Conservation (phyloP, 2,329 filamentous ascomycete species). For the Gliomastix tumulicola region DNA sequence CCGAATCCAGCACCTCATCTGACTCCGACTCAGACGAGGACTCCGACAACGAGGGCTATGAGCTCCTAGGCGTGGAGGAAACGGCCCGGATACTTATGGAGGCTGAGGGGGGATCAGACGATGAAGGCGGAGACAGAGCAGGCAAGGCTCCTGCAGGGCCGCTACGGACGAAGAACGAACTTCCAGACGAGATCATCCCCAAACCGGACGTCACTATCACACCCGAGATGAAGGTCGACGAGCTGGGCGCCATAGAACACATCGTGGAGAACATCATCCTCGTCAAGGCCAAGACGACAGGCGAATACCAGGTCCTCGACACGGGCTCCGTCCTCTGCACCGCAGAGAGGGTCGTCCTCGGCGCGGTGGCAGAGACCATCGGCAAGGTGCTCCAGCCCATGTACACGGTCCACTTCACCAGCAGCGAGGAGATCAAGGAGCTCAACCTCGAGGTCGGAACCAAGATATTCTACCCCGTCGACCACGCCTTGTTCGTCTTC, state of each 20-base stretch:
- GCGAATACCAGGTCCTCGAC: conserved; percentile 81
- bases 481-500: conserved; percentile 78
- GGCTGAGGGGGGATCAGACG: conserved; percentile 71
- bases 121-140: conserved; percentile 55
- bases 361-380: conserved; percentile 76
- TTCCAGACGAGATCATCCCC: conserved; percentile 53
- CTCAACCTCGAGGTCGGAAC: conserved; percentile 62
- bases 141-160: conserved; percentile 26
- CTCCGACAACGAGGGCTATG: conserved; percentile 56
- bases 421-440: conserved; percentile 58
- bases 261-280: conserved; percentile 74
- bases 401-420: conserved; percentile 75
- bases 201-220: conserved; percentile 77
- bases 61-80: conserved; percentile 73
- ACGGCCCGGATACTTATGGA: conserved; percentile 81
- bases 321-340: conserved; percentile 77
- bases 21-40: conserved; percentile 56
- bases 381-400: conserved; percentile 80
- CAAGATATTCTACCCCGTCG: conserved; percentile 71
- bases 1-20: conserved; percentile 49
- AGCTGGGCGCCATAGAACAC: conserved; percentile 68
- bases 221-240: conserved; percentile 66
- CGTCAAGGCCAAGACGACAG: conserved; percentile 70
- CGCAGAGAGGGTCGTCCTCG: conserved; percentile 68
- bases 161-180: conserved; percentile 78